Conservation (phyloP, 2,329 filamentous ascomycete species). For the Penicillium sp. region DNA sequence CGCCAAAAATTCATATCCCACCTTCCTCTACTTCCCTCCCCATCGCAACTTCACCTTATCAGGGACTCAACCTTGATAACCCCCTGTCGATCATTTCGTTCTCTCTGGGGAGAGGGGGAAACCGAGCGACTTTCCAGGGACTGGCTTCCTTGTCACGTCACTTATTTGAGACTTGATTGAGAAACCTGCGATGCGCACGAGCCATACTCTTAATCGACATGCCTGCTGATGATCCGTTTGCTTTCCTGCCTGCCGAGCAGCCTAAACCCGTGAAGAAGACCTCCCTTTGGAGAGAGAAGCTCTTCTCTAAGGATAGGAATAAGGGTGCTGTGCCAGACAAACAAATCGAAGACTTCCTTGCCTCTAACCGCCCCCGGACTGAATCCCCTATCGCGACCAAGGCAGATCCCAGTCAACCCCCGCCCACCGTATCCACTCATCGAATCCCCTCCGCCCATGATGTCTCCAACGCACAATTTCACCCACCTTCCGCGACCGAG, state of each 20-base stretch:
- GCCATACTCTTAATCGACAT: conserved; percentile 35
- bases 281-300: conserved; percentile 51
- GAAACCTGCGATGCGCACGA: conserved; percentile 31
- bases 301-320: conserved; percentile 47
- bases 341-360: conserved; percentile 60
- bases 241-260: conserved; percentile 35
- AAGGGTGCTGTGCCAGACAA: conserved; percentile 41
- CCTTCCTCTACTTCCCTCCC: conserved; percentile 10
- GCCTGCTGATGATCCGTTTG: conserved; percentile 39
- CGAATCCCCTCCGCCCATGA: conserved; percentile 36
- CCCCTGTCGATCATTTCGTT: conserved; percentile 24
- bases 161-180: background rate
- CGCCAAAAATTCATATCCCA: conserved; percentile 3
- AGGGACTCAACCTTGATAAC: background rate
- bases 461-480: conserved; percentile 13
- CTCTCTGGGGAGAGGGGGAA: background rate
- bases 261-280: conserved; percentile 34
- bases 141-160: conserved; percentile 12
- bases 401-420: conserved; percentile 2
- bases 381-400: conserved; percentile 24
- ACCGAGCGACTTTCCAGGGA: conserved; percentile 2
- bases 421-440: conserved; percentile 28
- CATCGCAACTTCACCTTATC: background rate
- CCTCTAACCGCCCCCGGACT: conserved; percentile 48
- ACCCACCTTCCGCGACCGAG: conserved; percentile 11